phyloP scores from a whole-genome alignment of 306 rosid species.

The Vicia faba region DNA sequence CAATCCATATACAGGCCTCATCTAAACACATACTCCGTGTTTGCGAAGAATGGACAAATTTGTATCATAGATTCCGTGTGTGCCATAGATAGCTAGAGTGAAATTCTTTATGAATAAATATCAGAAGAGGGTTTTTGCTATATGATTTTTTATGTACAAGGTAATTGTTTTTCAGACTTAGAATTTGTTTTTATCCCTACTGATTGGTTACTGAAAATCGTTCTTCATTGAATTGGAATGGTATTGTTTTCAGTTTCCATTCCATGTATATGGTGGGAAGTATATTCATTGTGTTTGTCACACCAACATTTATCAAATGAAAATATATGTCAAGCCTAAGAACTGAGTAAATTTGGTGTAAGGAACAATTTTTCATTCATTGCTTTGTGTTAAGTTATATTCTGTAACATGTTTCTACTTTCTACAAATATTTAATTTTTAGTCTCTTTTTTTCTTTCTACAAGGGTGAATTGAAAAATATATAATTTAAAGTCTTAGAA shows the following conservation, averaged over 20 bases:
- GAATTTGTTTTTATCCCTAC: constrained; percentile 40
- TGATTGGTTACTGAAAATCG: constrained; percentile 50
- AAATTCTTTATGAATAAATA: constrained; percentile 80
- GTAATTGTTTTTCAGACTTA: constrained; percentile 53
- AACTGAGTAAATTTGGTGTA: constrained; percentile 15
- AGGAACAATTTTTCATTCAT: constrained; percentile 26
- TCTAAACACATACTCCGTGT: constrained; percentile 49
- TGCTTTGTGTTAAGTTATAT: neutral
- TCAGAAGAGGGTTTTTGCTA: constrained; percentile 59
- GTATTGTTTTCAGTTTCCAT: constrained; percentile 34
- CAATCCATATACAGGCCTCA: constrained; percentile 85
- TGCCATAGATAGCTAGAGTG: constrained; percentile 72
- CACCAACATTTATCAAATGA: constrained; percentile 49
- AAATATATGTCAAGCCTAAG: constrained; percentile 34
- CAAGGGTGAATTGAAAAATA: too few relatives aligned
- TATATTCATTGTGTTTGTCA: constrained; percentile 63
- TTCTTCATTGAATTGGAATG: constrained; percentile 26
- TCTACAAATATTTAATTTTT: neutral
- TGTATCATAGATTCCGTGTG: constrained; percentile 38
- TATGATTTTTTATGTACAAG: constrained; percentile 57
- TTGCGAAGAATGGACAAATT: constrained; percentile 9
- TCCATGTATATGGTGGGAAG: constrained; percentile 46
- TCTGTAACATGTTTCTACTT: constrained; percentile 3
- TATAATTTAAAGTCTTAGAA: too few relatives aligned
- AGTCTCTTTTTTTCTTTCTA: neutral